Percentiles rank a stretch among this genome's conserved stretches.
Evolutionary conservation across 805 yeast species (phyloP).

Genomic region (Hanseniaspora valbyensis): DNA sequence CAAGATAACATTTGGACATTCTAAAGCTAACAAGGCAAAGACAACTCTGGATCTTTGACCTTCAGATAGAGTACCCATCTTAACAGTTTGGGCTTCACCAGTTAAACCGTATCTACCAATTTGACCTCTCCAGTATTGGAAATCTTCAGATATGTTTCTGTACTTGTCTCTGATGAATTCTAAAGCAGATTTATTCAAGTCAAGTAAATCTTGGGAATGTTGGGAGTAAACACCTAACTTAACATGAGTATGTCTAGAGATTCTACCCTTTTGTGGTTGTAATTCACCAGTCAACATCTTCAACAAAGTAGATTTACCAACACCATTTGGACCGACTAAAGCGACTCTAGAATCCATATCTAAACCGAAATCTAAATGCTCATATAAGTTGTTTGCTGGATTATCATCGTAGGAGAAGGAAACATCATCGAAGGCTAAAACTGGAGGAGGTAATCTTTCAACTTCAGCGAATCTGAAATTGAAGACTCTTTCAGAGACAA

Average conservation of each 20-base stretch:
- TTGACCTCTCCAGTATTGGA: constrained; percentile 97
- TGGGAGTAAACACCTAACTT: constrained; percentile 98
- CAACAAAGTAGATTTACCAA: constrained; percentile 91
- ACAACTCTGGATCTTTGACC: constrained; percentile 99
- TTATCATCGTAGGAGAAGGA: constrained; percentile 82
- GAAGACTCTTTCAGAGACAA: constrained; percentile 84
- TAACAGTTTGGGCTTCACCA: constrained; percentile 97
- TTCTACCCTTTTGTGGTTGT: constrained; percentile 85
- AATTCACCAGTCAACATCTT: constrained; percentile 94
- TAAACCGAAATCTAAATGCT: constrained; percentile 88
- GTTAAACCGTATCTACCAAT: constrained; percentile 96
- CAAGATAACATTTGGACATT: constrained; percentile 85
- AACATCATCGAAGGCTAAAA: constrained; percentile 88
- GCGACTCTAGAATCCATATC: constrained; percentile 99
- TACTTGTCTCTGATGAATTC: constrained; percentile 96
- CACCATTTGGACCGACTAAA: constrained; percentile 97
- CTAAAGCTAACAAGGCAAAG: constrained; percentile 88
- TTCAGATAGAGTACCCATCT: constrained; percentile 96
- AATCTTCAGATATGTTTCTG: constrained; percentile 83
- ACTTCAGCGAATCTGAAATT: constrained; percentile 89
- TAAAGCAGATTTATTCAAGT: constrained; percentile 84
- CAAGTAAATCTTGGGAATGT: constrained; percentile 97
- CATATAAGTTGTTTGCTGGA: constrained; percentile 77
- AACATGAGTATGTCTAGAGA: constrained; percentile 92
- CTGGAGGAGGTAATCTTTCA: constrained; percentile 98